A percentile compares a stretch with the other conserved stretches of the same genome.
These are phyloP conservation scores for Pleodorina starrii DNA, from an alignment of 139 green algal genomes.

Conservation along the genomic window DNA sequence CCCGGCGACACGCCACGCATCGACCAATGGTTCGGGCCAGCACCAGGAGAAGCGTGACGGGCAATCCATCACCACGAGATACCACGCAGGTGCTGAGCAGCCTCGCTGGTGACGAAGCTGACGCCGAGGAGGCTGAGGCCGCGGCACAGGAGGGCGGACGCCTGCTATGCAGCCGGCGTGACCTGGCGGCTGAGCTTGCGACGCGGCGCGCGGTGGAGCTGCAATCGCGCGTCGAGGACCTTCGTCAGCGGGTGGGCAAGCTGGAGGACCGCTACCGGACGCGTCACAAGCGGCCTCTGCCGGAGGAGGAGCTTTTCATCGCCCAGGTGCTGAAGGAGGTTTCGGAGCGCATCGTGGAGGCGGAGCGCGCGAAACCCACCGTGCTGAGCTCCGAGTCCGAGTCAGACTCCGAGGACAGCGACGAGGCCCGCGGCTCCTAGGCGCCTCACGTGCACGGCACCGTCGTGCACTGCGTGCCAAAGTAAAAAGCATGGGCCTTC, in stretches of 20 bases:
- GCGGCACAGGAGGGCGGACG: constrained; percentile 14
- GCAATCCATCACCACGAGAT: too few species aligned
- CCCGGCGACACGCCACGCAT: too few species aligned
- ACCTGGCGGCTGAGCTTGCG: not conserved
- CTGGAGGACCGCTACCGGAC: constrained; percentile 35
- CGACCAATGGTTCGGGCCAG: not conserved
- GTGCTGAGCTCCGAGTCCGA: constrained; percentile 20
- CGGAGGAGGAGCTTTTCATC: constrained; percentile 49
- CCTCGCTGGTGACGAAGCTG: constrained; percentile 5
- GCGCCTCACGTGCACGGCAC: too few species aligned
- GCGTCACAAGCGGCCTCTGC: constrained; percentile 14
- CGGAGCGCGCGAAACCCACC: constrained; percentile 18
- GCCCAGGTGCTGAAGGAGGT: constrained; percentile 51
- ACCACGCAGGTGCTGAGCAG: constrained; percentile 18
- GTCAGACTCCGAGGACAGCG: constrained; percentile 17
- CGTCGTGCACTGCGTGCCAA: too few species aligned
- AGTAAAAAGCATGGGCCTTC: too few species aligned
- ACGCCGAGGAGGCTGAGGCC: constrained; percentile 25
- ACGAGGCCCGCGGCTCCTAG: not conserved
- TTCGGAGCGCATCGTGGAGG: constrained; percentile 30
- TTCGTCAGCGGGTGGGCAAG: constrained; percentile 9
- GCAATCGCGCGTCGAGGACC: constrained; percentile 3
- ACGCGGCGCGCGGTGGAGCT: constrained; percentile 41
- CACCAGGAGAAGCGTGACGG: too few species aligned
- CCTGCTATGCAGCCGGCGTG: constrained; percentile 22